Percentiles rank a stretch among this genome's conserved stretches.
These are phyloP conservation scores for Metschnikowia shivogae DNA, from an alignment of 805 yeast genomes.

Conservation along the genomic window DNA sequence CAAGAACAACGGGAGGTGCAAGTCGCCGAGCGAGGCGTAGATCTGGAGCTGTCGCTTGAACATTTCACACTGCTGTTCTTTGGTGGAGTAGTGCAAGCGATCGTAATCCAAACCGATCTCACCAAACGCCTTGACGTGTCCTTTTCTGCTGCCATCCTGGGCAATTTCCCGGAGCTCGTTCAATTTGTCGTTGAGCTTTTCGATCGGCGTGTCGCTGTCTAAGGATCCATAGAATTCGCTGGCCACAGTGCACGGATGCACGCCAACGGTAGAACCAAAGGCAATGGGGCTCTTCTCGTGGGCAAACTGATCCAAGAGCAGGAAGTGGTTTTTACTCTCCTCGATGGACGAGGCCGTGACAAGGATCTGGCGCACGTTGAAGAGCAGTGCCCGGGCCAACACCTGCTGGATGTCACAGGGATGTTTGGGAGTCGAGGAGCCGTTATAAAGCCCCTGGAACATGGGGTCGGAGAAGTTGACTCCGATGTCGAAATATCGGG, in stretches of 20 bases:
- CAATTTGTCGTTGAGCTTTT: constrained; percentile 41
- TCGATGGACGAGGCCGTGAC: constrained; percentile 77
- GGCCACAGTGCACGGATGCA: constrained; percentile 87
- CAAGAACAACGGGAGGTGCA: constrained; percentile 72
- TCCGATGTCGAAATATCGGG: constrained; percentile 44
- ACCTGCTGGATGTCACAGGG: constrained; percentile 61
- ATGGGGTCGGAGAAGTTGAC: constrained; percentile 86
- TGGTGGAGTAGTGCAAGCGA: constrained; percentile 70
- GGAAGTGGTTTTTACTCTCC: constrained; percentile 63
- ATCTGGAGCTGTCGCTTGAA: constrained; percentile 73
- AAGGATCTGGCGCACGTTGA: constrained; percentile 65
- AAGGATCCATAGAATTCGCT: constrained; percentile 31
- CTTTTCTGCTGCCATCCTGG: constrained; percentile 41
- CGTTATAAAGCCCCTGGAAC: constrained; percentile 80
- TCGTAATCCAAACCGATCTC: constrained; percentile 96
- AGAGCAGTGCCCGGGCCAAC: constrained; percentile 58
- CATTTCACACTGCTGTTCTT: constrained; percentile 59
- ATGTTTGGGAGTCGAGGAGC: constrained; percentile 52
- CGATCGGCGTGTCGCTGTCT: constrained; percentile 35
- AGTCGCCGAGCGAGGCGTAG: constrained; percentile 36
- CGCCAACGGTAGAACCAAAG: constrained; percentile 75
- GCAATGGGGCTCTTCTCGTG: not conserved
- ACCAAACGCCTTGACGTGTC: constrained; percentile 78
- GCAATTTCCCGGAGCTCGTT: constrained; percentile 47
- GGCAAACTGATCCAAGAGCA: constrained; percentile 38